phyloP scores from a whole-genome alignment of 1,284 basidiomycete species.

The Neotropicomus parvogracilis region DNA sequence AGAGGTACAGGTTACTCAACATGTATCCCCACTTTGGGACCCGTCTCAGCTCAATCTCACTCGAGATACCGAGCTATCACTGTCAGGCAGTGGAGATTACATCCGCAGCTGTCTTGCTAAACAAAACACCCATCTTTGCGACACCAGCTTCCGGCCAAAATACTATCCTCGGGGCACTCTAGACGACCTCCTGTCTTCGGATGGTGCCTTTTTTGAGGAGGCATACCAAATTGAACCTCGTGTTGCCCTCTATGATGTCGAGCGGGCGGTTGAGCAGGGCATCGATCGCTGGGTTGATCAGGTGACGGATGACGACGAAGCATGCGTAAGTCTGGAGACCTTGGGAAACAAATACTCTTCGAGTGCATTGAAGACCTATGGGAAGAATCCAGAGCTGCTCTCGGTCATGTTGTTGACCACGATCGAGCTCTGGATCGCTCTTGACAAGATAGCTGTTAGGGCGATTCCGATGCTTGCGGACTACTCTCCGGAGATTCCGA shows the following conservation, averaged over 20 bases:
- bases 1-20: not conserved
- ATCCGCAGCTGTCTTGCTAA: not conserved
- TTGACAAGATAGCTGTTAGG: no score
- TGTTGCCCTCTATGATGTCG: not conserved
- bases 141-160: not conserved
- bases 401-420: no score
- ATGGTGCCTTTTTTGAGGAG: not conserved
- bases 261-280: not conserved
- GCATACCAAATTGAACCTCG: not conserved
- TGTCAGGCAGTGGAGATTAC: not conserved
- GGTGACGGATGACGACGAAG: no score
- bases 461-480: no score
- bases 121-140: not conserved
- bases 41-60: not conserved
- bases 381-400: no score
- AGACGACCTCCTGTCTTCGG: not conserved
- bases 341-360: no score
- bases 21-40: not conserved
- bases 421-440: no score
- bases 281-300: not conserved
- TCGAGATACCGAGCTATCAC: not conserved
- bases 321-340: no score
- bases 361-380: no score
- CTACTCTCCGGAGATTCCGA: no score
- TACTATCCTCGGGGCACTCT: not conserved